Percentiles rank a stretch among this genome's conserved stretches.
Conservation (phyloP, 805 yeast species). For the Brettanomyces naardenensis region DNA sequence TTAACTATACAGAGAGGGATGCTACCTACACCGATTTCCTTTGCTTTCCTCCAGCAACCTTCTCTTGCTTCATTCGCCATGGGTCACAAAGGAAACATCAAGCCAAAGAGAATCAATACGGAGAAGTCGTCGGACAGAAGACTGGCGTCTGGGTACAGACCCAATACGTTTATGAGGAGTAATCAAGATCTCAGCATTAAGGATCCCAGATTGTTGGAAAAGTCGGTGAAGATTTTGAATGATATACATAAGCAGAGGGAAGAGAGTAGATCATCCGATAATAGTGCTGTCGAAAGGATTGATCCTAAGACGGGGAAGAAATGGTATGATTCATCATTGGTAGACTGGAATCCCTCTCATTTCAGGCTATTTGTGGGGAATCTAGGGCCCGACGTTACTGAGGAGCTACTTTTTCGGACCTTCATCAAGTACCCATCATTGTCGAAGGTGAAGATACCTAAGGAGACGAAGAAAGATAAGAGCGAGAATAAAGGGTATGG, state of each 20-base stretch:
- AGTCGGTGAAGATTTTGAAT: slow-evolving; percentile 14
- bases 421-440: slow-evolving; percentile 47
- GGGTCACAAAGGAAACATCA: slow-evolving; percentile 1
- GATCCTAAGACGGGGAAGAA: slow-evolving; percentile 34
- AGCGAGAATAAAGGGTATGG: slow-evolving; percentile 61
- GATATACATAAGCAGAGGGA: not conserved
- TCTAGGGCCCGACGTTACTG: slow-evolving; percentile 59
- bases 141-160: slow-evolving; percentile 42
- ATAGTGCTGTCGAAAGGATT: slow-evolving; percentile 31
- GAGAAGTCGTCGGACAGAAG: slow-evolving; percentile 45
- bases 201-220: slow-evolving; percentile 10
- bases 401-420: slow-evolving; percentile 44
- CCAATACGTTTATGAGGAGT: slow-evolving; percentile 34
- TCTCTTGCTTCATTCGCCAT: too few relatives aligned
- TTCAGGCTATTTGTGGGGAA: slow-evolving; percentile 72
- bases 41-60: too few relatives aligned
- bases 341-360: slow-evolving; percentile 65
- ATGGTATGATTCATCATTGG: slow-evolving; percentile 40
- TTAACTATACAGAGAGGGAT: too few relatives aligned
- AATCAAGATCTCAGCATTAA: slow-evolving; percentile 17
- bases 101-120: slow-evolving; percentile 1
- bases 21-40: too few relatives aligned
- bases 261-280: slow-evolving; percentile 7
- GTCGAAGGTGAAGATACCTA: slow-evolving; percentile 52
- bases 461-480: slow-evolving; percentile 30